These are phyloP conservation scores for Stereocaulon alpinum DNA, from an alignment of 495 filamentous ascomycete species.

Conservation along the genomic window DNA sequence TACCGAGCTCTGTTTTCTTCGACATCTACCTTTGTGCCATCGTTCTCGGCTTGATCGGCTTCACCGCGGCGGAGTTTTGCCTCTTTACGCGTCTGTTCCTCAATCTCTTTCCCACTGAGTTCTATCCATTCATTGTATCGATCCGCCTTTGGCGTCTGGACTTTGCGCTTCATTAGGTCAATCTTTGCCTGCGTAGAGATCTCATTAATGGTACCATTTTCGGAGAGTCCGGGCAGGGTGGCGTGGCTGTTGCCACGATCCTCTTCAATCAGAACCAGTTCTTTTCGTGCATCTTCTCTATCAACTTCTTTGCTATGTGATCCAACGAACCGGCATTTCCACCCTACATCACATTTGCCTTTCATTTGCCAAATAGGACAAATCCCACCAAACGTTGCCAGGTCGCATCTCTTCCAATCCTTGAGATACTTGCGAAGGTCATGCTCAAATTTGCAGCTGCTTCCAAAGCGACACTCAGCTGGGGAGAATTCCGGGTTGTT, in stretches of 20 bases:
- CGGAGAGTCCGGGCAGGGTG: slow-evolving; percentile 27
- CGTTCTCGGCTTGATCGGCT: slow-evolving; percentile 23
- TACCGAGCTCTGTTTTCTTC: slow-evolving; percentile 70
- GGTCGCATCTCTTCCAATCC: slow-evolving; percentile 68
- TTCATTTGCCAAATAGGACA: slow-evolving; percentile 71
- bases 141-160: slow-evolving; percentile 59
- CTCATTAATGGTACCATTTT: slow-evolving; percentile 66
- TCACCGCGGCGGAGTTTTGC: slow-evolving; percentile 1
- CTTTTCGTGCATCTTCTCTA: slow-evolving; percentile 64
- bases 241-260: slow-evolving; percentile 30
- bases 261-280: slow-evolving; percentile 60
- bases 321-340: slow-evolving; percentile 82
- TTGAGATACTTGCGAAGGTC: slow-evolving; percentile 75
- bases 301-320: slow-evolving; percentile 72
- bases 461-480: slow-evolving; percentile 57
- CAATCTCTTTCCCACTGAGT: slow-evolving; percentile 44
- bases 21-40: slow-evolving; percentile 17
- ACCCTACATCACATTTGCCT: slow-evolving; percentile 71
- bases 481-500: slow-evolving; percentile 67
- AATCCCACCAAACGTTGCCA: slow-evolving; percentile 58
- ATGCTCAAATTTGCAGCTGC: slow-evolving; percentile 68
- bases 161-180: slow-evolving; percentile 55
- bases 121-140: slow-evolving; percentile 66
- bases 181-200: slow-evolving; percentile 55
- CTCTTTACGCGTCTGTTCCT: slow-evolving; percentile 32